Evolutionary conservation across 2,329 filamentous ascomycete genomes (phyloP), one percentile per base, ranked within the genome.

Genomic region (Dissoconium aciculare): DNA sequence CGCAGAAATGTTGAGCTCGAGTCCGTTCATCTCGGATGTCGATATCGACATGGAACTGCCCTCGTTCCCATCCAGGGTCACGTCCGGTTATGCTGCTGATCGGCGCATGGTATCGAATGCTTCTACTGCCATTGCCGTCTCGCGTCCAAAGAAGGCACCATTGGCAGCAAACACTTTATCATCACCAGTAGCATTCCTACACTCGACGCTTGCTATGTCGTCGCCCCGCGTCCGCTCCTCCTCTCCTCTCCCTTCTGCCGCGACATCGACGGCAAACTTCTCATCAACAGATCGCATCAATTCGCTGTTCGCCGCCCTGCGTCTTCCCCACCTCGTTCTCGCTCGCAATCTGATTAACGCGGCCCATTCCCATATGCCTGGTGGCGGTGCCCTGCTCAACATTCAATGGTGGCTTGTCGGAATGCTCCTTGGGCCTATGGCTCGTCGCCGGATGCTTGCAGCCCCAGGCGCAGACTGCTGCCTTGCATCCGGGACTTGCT

Each of bases 341-440:
- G 53, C 52, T 11, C 45, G 37, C 31, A 43, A 49, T 41, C 37
- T 51, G 17, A 39, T 47, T 14, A 43, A 47, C 17, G 40, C 33
- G 21, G 50, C 51, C 2, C 45, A 51, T 27, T 27, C 36, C 3
- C 38, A 42, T 11, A 43, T 52, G 26, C 19, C 19, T n/a, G 19
- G 19, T n/a, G n/a, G 8, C 19, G 19, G 40, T 1, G 43, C 50
- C 5, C 28, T 54, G 12, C 42, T 46, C 11, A 41, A 40, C 26
- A 39, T 54, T 10, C 52, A 53, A 31, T 54, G 51, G 51, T 54
- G 51, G 47, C 39, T 50, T 27, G 46, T 52, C 17, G 45, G 46
- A 25, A 34, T 45, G 19, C 40, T 47, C 2, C 40, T 49, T 25
- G 54, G 49, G 28, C 52, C 42, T 16, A 58, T 49, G 53, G 54